Conservation (phyloP, 371 early-diverging fungal species). For the Mortierella sp. region DNA sequence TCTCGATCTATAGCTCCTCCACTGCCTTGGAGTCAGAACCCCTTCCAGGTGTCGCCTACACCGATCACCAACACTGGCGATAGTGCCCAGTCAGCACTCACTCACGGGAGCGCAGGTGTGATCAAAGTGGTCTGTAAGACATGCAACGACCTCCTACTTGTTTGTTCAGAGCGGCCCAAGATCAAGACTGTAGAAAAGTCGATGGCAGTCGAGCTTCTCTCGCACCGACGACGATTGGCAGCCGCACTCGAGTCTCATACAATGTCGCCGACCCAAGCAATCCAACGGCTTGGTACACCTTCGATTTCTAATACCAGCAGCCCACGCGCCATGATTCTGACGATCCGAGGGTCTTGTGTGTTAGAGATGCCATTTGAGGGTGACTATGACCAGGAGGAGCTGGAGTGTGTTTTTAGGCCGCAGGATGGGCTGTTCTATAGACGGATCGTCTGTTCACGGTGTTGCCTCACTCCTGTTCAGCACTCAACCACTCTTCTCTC, state of each 20-base stretch:
- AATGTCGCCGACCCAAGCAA: not conserved
- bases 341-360: constrained; percentile 12
- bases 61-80: not conserved
- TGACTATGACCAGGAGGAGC: constrained; percentile 15
- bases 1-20: not conserved
- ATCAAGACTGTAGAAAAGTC: constrained; percentile 31
- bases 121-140: constrained; percentile 16
- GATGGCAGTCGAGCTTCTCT: constrained; percentile 27
- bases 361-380: constrained; percentile 13
- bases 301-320: not conserved
- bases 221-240: constrained; percentile 4
- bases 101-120: not conserved
- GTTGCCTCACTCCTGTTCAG: not conserved
- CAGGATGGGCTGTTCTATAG: constrained; percentile 33
- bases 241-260: not conserved
- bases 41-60: not conserved
- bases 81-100: not conserved
- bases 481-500: too few relatives aligned
- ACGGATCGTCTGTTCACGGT: constrained; percentile 24
- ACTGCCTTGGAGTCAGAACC: not conserved
- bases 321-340: constrained; percentile 9
- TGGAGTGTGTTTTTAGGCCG: constrained; percentile 29
- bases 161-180: constrained; percentile 23
- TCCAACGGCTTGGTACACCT: not conserved
- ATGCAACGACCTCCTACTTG: constrained; percentile 21